phyloP scores from a whole-genome alignment of 345 rosid genomes.

The Erysimum cheiranthoides region DNA sequence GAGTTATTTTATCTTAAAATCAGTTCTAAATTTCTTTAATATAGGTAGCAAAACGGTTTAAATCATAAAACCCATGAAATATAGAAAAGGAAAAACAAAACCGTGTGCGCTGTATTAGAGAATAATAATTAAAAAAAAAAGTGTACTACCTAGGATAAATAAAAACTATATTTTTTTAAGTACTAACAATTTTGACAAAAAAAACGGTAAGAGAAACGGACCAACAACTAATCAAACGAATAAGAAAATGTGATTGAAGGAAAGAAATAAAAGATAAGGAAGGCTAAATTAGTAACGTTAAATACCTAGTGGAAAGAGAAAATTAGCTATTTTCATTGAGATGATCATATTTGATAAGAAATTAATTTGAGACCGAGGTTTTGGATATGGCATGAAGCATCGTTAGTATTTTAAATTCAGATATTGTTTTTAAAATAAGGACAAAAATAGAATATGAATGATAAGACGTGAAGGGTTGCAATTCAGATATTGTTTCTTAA shows the following conservation, averaged over 20 bases:
- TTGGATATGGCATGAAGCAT: neutral
- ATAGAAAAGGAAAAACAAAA: neutral
- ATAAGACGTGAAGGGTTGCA: neutral
- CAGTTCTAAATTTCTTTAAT: neutral
- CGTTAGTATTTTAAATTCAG: neutral
- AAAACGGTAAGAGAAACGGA: neutral
- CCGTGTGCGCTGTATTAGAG: neutral
- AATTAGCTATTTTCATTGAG: neutral
- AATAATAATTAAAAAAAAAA: neutral
- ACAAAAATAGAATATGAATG: neutral
- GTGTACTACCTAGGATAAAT: neutral
- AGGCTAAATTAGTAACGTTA: neutral
- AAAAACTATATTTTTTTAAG: neutral
- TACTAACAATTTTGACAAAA: neutral
- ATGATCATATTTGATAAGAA: neutral
- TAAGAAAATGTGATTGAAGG: neutral
- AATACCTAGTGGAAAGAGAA: neutral
- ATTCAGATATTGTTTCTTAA: neutral
- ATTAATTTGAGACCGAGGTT: neutral
- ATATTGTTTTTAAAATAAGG: neutral
- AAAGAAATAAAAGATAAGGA: neutral
- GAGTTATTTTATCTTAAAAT: neutral
- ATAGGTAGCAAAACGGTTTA: neutral
- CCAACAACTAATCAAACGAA: neutral
- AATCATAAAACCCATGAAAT: neutral